phyloP scores from a whole-genome alignment of 2,329 filamentous ascomycete species.

The Madurella fahalii region DNA sequence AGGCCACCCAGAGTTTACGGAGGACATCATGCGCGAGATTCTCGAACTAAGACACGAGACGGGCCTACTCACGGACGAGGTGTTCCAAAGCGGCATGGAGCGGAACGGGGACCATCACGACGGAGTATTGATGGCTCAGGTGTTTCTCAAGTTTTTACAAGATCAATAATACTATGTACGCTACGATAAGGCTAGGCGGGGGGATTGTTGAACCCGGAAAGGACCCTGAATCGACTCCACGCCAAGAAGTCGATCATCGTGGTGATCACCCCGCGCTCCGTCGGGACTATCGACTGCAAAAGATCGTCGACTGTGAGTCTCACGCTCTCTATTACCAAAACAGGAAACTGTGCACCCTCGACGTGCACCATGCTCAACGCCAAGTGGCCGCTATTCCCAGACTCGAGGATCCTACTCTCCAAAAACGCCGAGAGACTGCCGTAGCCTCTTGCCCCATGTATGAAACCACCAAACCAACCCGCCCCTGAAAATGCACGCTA shows the following conservation, averaged over 20 bases:
- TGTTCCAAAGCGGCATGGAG: slow-evolving; percentile 64
- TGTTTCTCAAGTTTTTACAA: slow-evolving; percentile 72
- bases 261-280: not conserved
- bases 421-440: not conserved
- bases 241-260: not conserved
- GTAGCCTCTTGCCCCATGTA: not conserved
- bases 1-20: slow-evolving; percentile 80
- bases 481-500: slow-evolving; percentile 12
- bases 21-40: slow-evolving; percentile 66
- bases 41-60: slow-evolving; percentile 58
- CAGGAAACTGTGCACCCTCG: not conserved
- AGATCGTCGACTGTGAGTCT: not conserved
- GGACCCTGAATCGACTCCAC: not conserved
- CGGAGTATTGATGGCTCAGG: slow-evolving; percentile 68
- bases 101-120: slow-evolving; percentile 69
- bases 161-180: slow-evolving; percentile 36
- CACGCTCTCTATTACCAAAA: not conserved
- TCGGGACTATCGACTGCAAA: not conserved
- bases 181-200: not conserved
- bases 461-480: slow-evolving; percentile 4
- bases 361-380: not conserved
- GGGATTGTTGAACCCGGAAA: not conserved
- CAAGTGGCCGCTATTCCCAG: not conserved
- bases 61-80: slow-evolving; percentile 66
- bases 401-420: not conserved